A percentile compares a stretch with the other conserved stretches of the same genome.
phyloP scores from a whole-genome alignment of 306 rosid species.

The Cicer bijugum region DNA sequence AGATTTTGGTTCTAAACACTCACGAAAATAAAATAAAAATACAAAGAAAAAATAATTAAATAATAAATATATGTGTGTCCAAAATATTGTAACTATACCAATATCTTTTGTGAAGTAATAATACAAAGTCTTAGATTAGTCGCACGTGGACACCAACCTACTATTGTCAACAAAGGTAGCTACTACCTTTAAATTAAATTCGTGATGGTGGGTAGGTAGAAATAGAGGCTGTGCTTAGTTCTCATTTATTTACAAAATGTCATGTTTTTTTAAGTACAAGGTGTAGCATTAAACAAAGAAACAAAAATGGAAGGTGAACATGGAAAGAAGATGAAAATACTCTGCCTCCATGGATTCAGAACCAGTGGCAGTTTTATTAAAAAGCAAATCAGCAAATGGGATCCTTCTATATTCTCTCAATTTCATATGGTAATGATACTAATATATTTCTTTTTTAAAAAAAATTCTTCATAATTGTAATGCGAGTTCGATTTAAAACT shows the following conservation, averaged over 20 bases:
- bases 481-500: background rate
- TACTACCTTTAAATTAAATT: background rate
- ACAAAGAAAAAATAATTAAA: too few species aligned
- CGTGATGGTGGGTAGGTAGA: constrained; percentile 39
- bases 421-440: constrained; percentile 66
- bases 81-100: too few species aligned
- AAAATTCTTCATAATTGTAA: background rate
- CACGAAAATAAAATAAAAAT: too few species aligned
- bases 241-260: constrained; percentile 26
- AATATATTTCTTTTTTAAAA: too few species aligned
- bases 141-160: constrained; percentile 31
- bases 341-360: constrained; percentile 93
- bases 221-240: background rate
- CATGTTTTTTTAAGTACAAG: background rate
- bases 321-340: constrained; percentile 65
- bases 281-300: background rate
- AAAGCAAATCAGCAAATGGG: constrained; percentile 88
- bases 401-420: constrained; percentile 68
- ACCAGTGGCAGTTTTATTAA: constrained; percentile 78
- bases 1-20: too few species aligned
- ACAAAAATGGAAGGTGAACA: constrained; percentile 51
- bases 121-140: too few species aligned
- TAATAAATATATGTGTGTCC: too few species aligned
- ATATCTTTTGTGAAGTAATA: too few species aligned
- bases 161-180: background rate